Percentiles rank a stretch among this genome's conserved stretches.
Conservation (phyloP, 441 rosid species). For the Brassica balearica region DNA sequence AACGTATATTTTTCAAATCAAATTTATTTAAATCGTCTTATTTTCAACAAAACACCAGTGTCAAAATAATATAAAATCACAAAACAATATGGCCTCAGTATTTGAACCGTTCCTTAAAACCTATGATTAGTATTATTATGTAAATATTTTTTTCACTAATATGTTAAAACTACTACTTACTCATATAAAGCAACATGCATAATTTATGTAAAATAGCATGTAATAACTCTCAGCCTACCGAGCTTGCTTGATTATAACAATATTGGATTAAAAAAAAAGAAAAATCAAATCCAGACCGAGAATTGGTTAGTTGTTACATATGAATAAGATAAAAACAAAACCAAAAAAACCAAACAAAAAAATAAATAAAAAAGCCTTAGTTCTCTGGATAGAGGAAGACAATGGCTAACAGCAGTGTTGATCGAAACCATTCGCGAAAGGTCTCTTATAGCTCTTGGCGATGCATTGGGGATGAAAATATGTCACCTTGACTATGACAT, state of each 20-base stretch:
- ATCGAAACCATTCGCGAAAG: constrained; percentile 54
- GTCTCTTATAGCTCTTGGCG: constrained; percentile 47
- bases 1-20: background rate
- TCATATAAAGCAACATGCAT: background rate
- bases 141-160: background rate
- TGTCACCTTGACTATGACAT: constrained; percentile 54
- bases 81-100: background rate
- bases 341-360: background rate
- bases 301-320: background rate
- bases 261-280: background rate
- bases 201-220: background rate
- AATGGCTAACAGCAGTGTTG: constrained; percentile 64
- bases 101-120: background rate
- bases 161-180: background rate
- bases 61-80: background rate
- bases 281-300: background rate
- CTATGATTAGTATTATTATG: background rate
- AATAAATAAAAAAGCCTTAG: constrained; percentile 13
- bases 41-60: background rate
- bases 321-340: background rate
- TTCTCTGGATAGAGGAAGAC: constrained; percentile 69
- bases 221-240: background rate
- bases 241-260: background rate
- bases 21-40: background rate
- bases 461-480: constrained; percentile 56